Conservation (phyloP, 2,329 filamentous ascomycete species). For the Epichloe typhina region DNA sequence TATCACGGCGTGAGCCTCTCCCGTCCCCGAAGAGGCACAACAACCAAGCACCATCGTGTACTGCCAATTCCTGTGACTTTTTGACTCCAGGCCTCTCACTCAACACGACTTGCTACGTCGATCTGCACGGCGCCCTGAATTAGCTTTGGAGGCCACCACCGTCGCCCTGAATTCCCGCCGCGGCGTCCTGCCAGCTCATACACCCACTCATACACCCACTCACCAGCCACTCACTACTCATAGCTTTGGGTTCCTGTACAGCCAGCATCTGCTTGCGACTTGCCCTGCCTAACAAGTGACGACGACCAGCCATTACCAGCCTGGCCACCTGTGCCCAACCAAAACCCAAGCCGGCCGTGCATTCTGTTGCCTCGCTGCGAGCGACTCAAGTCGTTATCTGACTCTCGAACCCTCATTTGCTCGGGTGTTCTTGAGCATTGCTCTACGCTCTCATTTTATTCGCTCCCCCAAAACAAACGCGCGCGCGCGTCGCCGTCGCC, state of each 20-base stretch:
- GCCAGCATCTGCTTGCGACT: constrained; percentile 29
- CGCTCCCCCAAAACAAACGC: constrained; percentile 5
- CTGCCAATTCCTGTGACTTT: neutral
- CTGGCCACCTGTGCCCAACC: constrained; percentile 30
- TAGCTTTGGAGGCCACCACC: constrained; percentile 32
- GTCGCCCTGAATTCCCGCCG: constrained; percentile 17
- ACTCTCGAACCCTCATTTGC: constrained; percentile 5
- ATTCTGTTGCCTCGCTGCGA: constrained; percentile 12
- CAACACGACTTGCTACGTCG: constrained; percentile 26
- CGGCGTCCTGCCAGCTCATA: constrained; percentile 45
- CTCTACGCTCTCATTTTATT: constrained; percentile 8
- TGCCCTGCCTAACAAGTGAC: constrained; percentile 30
- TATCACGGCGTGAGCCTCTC: constrained; percentile 2
- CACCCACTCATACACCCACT: constrained; percentile 41
- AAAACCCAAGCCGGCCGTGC: constrained; percentile 24
- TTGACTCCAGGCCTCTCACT: neutral
- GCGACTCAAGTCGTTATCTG: constrained; percentile 11
- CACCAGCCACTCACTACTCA: constrained; percentile 40
- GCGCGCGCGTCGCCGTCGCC: neutral
- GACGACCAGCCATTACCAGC: constrained; percentile 10
- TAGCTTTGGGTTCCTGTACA: constrained; percentile 39
- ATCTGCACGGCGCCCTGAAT: constrained; percentile 46
- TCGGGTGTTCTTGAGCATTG: constrained; percentile 5
- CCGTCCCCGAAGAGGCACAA: neutral
- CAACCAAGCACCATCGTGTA: neutral